Evolutionary conservation across 805 yeast genomes (phyloP), one percentile per base, ranked within the genome.

Genomic region (Wickerhamomyces hampshirensis): DNA sequence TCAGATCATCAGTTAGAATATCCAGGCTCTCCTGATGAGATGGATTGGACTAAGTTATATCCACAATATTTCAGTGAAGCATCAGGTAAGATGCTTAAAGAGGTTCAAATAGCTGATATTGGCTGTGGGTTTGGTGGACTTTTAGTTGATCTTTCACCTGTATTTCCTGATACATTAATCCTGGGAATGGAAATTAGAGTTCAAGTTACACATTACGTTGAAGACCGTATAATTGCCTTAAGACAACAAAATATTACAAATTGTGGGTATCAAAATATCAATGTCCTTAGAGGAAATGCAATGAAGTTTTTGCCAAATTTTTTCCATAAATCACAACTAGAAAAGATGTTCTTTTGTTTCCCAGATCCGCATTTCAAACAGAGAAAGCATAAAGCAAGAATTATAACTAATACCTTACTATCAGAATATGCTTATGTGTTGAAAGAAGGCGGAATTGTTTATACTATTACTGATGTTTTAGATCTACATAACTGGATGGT

Each of bases 321-420:
- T 60, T 93, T 93, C 65, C 67, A 71, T 39, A 82, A 82, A 59
- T 78, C 79, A 6, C 97, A 88, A 58, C 65, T 89, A 34, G 76
- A 81, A 23, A 93, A 91, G 68, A 85, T 93, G 75, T 93, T 93
- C 65, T 93, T 93, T 67, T 93, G 98, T 60, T 93, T 93, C 73
- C 98, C 98, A n/a, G 98, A 93, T 62, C 98, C 98, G 6, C 98
- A 93, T 61, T 93, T 93, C 70, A 93, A 93, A 59, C 95, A 87
- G 62, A 73, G 98, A 56, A 93, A 93, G 58, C 98, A 93, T 64
- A 93, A 93, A 70, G 97, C 97, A 6, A 74, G 98, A 66, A 93
- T 93, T 55, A 76, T 93, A 47, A 89, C 98, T 37, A 81, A 79
- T 47, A 91, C 98, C 3, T 66, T 93, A 43, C 68, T 88, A 37